Evolutionary conservation across 352 stramenopile genomes (phyloP), one percentile per base, ranked within the genome.

Genomic region (Phytophthora constricta): DNA sequence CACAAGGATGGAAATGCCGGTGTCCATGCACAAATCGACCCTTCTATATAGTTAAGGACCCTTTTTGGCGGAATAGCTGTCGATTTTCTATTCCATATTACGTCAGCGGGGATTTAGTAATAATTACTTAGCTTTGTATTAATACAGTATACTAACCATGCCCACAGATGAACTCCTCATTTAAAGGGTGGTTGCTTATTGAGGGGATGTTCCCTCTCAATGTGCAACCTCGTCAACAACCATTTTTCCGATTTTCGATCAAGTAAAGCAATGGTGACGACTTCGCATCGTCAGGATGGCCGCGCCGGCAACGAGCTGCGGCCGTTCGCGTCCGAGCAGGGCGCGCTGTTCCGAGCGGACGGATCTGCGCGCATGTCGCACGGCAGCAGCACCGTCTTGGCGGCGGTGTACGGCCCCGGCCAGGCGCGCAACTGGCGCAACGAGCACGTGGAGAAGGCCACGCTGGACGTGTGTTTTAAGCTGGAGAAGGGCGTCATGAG

Each of bases 401-500:
- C 82, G 5, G 84, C 87, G 4, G 87, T 95, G 49, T 92, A 91
- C 43, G 87, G 87, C 16, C 87, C 87, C 0, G 87, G 84, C 1
- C 84, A 93, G 45, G 84, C 87, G 53, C 91, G 91, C 72, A 86
- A 70, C 41, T 87, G 84, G 50, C 83, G 85, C 54, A 76, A 69
- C 34, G 87, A 95, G 60, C 86, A 89, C 59, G 72, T 82, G 22
- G 74, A 91, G 46, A 75, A 69, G 39, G 87, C 77, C 9, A 81
- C 84, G 20, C 51, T 95, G 20, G 87, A 95, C 60, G 87, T 95
- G 42, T 87, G 74, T 57, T 91, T 95, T 42, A 92, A 91, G 72
- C 76, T 92, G 31, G 86, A 93, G 47, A 91, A 93, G 72, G 82
- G 86, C 65, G 69, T 85, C 22, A 64, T 82, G 55, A 91, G 84